Conservation (phyloP, 192 early-diverging fungal species). For the Backusella luteola region DNA sequence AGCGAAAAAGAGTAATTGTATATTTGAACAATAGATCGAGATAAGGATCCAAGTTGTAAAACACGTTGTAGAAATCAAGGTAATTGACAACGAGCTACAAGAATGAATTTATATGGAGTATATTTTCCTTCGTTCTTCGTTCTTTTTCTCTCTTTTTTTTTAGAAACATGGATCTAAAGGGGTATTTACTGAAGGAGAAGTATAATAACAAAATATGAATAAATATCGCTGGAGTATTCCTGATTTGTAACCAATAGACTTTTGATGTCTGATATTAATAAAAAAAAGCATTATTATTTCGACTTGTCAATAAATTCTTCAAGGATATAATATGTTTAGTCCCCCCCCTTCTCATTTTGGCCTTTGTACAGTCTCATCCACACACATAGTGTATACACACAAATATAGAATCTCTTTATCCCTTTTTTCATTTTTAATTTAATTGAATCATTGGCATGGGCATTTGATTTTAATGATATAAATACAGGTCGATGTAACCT, state of each 20-base stretch:
- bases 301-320: neutral
- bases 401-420: neutral
- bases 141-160: neutral
- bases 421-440: conserved; percentile 3
- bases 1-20: neutral
- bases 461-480: neutral
- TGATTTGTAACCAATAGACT: neutral
- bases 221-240: neutral
- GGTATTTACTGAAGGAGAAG: neutral
- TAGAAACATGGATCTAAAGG: neutral
- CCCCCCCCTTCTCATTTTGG: neutral
- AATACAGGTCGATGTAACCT: neutral
- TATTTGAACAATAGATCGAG: neutral
- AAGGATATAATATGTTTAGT: neutral
- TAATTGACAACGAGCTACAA: neutral
- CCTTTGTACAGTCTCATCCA: neutral
- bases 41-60: neutral
- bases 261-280: neutral
- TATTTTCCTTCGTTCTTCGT: no score
- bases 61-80: neutral
- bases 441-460: neutral
- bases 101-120: neutral
- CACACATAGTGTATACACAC: neutral
- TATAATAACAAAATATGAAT: neutral
- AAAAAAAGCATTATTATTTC: neutral